Evolutionary conservation across 805 yeast genomes (phyloP), one percentile per base, ranked within the genome.

Genomic region (Candida alai): DNA sequence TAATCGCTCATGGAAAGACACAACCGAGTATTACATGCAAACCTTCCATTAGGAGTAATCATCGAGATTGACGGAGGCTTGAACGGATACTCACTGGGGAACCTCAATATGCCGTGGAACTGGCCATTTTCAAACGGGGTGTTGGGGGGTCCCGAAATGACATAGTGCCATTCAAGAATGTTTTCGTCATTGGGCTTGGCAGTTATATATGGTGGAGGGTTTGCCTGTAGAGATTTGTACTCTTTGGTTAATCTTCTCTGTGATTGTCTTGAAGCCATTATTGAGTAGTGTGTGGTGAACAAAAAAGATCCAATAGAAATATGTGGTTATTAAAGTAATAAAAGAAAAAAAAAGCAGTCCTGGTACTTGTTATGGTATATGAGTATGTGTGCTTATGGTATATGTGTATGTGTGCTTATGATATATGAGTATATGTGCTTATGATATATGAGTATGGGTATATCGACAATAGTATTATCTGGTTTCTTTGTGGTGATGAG

Each of bases 1-100:
- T 78, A 89, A 60, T 89, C 97, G 49, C 94, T 81, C 82, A 89
- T 88, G n/a, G 89, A 79, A 31, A 89, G 65, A 60, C 97, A 89
- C 18, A 89, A 68, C 31, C 96, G 66, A 3, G 87, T 79, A 54
- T 85, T 85, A 37, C 87, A 74, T 39, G 78, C 76, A 55, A 89
- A 89, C 32, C 96, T 68, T 4, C 96, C 97, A 48, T 80, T 84
- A 4, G 97, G 96, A 0, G 97, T 89, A 29, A 79, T 65, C 84
- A 89, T 87, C 37, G 84, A 70, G 34, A 89, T 89, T 9, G 94
- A 75, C 1, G 96, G 96, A 8, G 96, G 96, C 45, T 84, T 80
- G 65, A 84, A 86, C 0, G 96, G 97, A 49, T 88, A 88, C 46
- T 87, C 95, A 10, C 73, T 58, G 0, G 95, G 94, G 56, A 88